Base-by-base conservation (phyloP, 2,329 filamentous ascomycete genomes). In the Dendrostoma leiphaemia region DNA sequence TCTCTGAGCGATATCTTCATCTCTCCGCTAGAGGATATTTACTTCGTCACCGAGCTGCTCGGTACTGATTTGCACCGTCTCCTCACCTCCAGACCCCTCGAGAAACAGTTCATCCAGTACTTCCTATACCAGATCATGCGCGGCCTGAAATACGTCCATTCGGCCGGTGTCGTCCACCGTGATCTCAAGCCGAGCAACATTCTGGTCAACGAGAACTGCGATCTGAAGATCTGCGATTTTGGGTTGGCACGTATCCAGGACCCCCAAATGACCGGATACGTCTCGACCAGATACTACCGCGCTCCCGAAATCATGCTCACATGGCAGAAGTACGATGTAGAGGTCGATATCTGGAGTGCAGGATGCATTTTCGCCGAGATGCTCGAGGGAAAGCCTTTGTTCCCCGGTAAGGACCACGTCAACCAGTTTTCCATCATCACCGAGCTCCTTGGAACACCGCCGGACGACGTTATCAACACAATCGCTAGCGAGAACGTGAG, bases 401-500 rank as follows among this genome's bases (percentile, higher is more conserved):
- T 99, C 80, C 94, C 94, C 0, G 94, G 94, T 70, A 99, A 99
- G 77, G 94, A 99, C 69, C 94, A 99, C 69, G 94, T 99, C 73
- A 96, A 99, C 76, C 94, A 99, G 72, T 99, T 99, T 74, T 97
- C 92, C 62, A 99, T 99, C 78, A 99, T 99, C 71, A 99, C 94
- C 19, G 94, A 99, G 72, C 83, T 99, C 35, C 82, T 99, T 40
- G 94, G 94, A 44, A 97, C 94, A 31, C 94, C 94, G 10, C 94
- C 94, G 32, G 92, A 97, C 71, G 94, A 99, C 81, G 94, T 99
- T 66, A 97, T 99, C 70, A 89, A 96, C 76, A 96, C 91, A 38
- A 99, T 99, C 70, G 96, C 93, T 64, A 97, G 93, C 70, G 94
- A 97, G 74, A 99, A 99, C 70, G 90, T 93, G 71, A 77, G 88